phyloP scores from a whole-genome alignment of 2,329 filamentous ascomycete species.

The Ophiostoma triangulosporum region DNA sequence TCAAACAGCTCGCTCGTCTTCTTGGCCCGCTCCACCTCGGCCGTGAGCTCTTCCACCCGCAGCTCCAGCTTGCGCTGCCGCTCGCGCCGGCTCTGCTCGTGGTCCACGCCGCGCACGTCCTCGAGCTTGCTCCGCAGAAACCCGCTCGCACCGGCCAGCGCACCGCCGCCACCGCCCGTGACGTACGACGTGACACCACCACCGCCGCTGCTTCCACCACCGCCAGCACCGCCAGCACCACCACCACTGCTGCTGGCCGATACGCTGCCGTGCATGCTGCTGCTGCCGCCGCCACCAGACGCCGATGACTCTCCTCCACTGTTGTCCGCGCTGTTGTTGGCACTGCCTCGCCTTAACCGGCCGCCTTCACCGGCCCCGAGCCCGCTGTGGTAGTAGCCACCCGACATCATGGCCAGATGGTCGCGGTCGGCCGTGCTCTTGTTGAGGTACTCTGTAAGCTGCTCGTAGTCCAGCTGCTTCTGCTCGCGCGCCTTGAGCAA shows the following conservation, averaged over 20 bases:
- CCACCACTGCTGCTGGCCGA: neutral
- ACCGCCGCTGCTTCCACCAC: neutral
- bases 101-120: constrained; percentile 90
- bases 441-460: constrained; percentile 86
- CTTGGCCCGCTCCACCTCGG: constrained; percentile 78
- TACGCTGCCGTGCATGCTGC: neutral
- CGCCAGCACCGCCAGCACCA: constrained; percentile 10
- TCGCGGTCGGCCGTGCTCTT: constrained; percentile 84
- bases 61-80: constrained; percentile 81
- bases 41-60: constrained; percentile 80
- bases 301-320: neutral
- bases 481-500: constrained; percentile 89
- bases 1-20: constrained; percentile 85
- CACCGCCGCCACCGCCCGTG: constrained; percentile 7
- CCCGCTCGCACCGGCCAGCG: constrained; percentile 59
- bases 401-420: constrained; percentile 43
- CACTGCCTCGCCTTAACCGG: constrained; percentile 9
- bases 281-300: neutral
- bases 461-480: constrained; percentile 96
- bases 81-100: constrained; percentile 81
- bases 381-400: constrained; percentile 29
- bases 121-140: constrained; percentile 93
- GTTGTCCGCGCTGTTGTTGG: neutral
- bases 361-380: constrained; percentile 10
- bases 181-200: constrained; percentile 9